Conservation (phyloP, 2,329 filamentous ascomycete species). For the Fusarium sp. region DNA sequence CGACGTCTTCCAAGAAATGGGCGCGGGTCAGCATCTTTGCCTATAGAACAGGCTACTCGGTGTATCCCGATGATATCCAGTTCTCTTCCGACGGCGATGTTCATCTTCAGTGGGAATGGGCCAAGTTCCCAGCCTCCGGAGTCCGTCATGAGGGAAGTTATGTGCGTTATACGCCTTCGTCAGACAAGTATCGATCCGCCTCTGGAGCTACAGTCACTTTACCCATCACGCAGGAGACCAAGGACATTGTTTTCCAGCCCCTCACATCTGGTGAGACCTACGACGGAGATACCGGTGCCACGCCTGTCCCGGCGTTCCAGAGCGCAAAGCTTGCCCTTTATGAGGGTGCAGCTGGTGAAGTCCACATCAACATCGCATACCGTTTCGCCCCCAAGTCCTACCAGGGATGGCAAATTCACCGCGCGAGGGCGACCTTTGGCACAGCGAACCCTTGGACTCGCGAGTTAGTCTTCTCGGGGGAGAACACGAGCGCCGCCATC, state of each 20-base stretch:
- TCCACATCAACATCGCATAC: slow-evolving; percentile 30
- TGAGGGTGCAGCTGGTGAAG: slow-evolving; percentile 22
- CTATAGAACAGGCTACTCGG: slow-evolving; percentile 38
- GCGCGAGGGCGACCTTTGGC: slow-evolving; percentile 24
- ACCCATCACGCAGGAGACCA: slow-evolving; percentile 19
- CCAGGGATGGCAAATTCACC: slow-evolving; percentile 30
- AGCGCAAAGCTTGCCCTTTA: slow-evolving; percentile 37
- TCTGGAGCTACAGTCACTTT: slow-evolving; percentile 7
- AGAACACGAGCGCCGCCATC: slow-evolving; percentile 32
- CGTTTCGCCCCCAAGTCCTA: slow-evolving; percentile 31
- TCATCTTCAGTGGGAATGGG: slow-evolving; percentile 43
- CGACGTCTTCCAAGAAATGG: slow-evolving; percentile 2
- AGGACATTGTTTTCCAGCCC: slow-evolving; percentile 22
- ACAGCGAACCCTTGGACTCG: slow-evolving; percentile 27
- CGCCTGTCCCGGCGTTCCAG: slow-evolving; percentile 31
- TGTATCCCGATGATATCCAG: slow-evolving; percentile 42
- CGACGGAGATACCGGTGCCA: slow-evolving; percentile 25
- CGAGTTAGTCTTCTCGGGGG: slow-evolving; percentile 25
- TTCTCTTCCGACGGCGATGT: slow-evolving; percentile 42
- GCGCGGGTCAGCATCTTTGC: slow-evolving; percentile 21
- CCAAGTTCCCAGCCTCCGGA: slow-evolving; percentile 40
- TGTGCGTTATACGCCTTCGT: slow-evolving; percentile 38
- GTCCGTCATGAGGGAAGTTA: slow-evolving; percentile 42
- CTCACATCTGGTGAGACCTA: slow-evolving; percentile 39
- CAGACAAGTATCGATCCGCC: slow-evolving; percentile 27